phyloP scores from a whole-genome alignment of 1,139 yeast genomes.

The Geotrichum histeridarum region DNA sequence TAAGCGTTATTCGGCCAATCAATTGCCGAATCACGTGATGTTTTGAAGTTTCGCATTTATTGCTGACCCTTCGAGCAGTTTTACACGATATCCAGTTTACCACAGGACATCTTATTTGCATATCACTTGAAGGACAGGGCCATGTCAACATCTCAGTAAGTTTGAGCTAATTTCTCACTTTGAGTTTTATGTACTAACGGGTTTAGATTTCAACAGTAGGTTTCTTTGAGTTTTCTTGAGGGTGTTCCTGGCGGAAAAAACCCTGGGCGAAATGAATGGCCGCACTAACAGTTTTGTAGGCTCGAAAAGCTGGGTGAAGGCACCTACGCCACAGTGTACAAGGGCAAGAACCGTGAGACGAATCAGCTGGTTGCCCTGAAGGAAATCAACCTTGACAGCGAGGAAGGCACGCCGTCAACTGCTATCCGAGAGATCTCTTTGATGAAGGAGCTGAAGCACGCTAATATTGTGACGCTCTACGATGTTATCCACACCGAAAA shows the following conservation, averaged over 20 bases:
- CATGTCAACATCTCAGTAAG: conserved; percentile 29
- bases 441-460: conserved; percentile 94
- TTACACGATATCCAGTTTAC: no score
- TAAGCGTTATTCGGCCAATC: no score
- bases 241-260: not conserved
- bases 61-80: no score
- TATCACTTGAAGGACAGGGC: not conserved
- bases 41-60: no score
- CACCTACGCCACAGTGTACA: conserved; percentile 96
- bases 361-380: conserved; percentile 92
- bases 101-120: no score
- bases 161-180: not conserved
- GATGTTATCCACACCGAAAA: conserved; percentile 97
- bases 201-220: conserved; percentile 28
- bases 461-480: conserved; percentile 84
- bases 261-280: not conserved
- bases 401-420: conserved; percentile 97
- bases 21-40: no score
- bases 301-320: conserved; percentile 96
- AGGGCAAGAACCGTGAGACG: conserved; percentile 85
- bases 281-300: conserved; percentile 23
- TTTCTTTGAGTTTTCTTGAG: not conserved
- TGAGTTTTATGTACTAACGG: conserved; percentile 9
- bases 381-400: conserved; percentile 90
- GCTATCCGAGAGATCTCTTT: conserved; percentile 94